Conservation (phyloP, 2,329 filamentous ascomycete species). For the Pseudogymnoascus sp. region DNA sequence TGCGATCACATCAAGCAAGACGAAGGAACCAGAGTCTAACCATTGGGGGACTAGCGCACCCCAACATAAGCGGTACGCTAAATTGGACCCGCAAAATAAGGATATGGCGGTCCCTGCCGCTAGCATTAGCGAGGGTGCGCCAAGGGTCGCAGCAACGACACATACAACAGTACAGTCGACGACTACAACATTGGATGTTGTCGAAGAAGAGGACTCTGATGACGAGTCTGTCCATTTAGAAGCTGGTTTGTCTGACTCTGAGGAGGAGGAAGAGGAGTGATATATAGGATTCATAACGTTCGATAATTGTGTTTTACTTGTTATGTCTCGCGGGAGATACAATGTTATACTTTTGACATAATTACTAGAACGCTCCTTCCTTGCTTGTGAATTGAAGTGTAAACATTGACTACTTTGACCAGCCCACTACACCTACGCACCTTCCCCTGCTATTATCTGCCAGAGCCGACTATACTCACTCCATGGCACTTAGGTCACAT, state of each 20-base stretch:
- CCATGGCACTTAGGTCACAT: not conserved
- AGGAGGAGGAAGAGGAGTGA: constrained; percentile 33
- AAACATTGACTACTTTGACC: not conserved
- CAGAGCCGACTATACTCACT: not conserved
- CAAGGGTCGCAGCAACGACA: constrained; percentile 2
- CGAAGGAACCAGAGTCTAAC: not conserved
- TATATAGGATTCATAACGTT: not conserved
- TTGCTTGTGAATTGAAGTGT: not conserved
- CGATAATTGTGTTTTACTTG: not conserved
- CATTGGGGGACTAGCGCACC: constrained; percentile 14
- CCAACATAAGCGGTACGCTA: constrained; percentile 17
- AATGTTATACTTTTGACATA: constrained; percentile 1
- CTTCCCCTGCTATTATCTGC: not conserved
- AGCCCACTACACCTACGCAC: not conserved
- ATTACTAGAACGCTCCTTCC: not conserved
- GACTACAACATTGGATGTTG: constrained; percentile 13
- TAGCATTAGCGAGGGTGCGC: constrained; percentile 10
- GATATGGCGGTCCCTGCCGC: not conserved
- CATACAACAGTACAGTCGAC: constrained; percentile 9
- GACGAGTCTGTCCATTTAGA: constrained; percentile 41
- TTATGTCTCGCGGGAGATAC: not conserved
- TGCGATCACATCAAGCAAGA: not conserved
- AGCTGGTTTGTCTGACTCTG: constrained; percentile 37
- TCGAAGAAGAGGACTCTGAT: constrained; percentile 34
- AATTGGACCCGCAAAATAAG: constrained; percentile 9